Evolutionary conservation across 805 yeast genomes (phyloP).

Genomic region (Millerago galiae): DNA sequence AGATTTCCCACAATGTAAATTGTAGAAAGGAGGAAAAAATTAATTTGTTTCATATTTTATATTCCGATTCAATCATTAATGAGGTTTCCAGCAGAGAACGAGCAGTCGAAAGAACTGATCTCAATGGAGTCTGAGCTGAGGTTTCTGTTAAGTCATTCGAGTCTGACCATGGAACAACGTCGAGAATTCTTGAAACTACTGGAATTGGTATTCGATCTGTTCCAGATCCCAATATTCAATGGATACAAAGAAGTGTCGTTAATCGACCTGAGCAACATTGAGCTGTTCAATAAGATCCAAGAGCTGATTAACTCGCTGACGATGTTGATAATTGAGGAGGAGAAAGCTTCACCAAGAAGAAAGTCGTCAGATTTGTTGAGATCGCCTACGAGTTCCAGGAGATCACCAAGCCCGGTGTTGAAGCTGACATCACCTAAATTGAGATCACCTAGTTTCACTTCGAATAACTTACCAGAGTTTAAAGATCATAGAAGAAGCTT

Average conservation of each 20-base stretch:
- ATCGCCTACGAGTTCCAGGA: too few relatives aligned
- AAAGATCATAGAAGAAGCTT: background rate
- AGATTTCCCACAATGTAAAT: too few relatives aligned
- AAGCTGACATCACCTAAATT: background rate
- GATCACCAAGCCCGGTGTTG: too few relatives aligned
- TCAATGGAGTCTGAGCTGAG: constrained; percentile 26
- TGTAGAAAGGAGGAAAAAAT: too few relatives aligned
- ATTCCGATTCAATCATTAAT: background rate
- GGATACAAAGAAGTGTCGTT: constrained; percentile 8
- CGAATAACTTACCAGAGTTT: constrained; percentile 6
- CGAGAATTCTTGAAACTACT: constrained; percentile 18
- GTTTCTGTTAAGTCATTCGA: constrained; percentile 18
- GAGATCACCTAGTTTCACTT: constrained; percentile 8
- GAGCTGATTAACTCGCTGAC: constrained; percentile 27
- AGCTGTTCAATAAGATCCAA: constrained; percentile 28
- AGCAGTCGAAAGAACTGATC: constrained; percentile 24
- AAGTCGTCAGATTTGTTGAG: too few relatives aligned
- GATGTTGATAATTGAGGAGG: constrained; percentile 26
- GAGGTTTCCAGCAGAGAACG: constrained; percentile 1
- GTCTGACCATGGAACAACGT: constrained; percentile 12
- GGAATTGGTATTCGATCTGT: constrained; percentile 22
- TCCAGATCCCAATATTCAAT: constrained; percentile 19
- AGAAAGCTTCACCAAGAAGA: too few relatives aligned
- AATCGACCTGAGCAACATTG: constrained; percentile 24
- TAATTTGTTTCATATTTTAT: too few relatives aligned